Evolutionary conservation across 148 eudicot species (phyloP).

Genomic region (Nepenthes gracilis): DNA sequence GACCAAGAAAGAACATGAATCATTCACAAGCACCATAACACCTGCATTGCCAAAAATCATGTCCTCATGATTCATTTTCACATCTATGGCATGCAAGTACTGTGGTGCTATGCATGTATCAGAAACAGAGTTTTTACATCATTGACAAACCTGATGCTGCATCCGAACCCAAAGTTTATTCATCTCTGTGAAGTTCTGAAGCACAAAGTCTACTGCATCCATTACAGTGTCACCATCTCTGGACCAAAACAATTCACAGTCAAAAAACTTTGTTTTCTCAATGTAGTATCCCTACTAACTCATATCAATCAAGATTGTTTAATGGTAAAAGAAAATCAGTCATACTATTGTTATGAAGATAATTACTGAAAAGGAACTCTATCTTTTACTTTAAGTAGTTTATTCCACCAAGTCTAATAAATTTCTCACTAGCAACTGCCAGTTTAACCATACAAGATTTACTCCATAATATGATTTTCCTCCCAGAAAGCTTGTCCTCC

Average conservation of each 20-base stretch:
- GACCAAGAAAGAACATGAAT: constrained; percentile 84
- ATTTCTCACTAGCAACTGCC: too few species aligned
- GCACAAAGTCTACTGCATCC: constrained; percentile 99
- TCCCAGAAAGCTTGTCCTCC: too few species aligned
- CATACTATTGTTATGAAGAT: too few species aligned
- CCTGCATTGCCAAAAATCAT: constrained; percentile 98
- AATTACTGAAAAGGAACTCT: too few species aligned
- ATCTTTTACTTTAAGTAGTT: too few species aligned
- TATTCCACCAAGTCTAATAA: too few species aligned
- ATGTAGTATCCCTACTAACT: not conserved
- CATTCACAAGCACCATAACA: constrained; percentile 82
- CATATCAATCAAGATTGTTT: too few species aligned
- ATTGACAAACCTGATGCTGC: constrained; percentile 79
- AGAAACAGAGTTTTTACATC: constrained; percentile 8
- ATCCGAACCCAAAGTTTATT: constrained; percentile 98
- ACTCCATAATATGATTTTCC: too few species aligned
- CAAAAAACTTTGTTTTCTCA: not conserved
- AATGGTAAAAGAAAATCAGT: too few species aligned
- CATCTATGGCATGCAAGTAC: constrained; percentile 74
- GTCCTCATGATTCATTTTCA: constrained; percentile 60
- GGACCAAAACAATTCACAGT: constrained; percentile 13
- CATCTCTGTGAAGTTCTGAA: constrained; percentile 96
- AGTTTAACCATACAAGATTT: too few species aligned
- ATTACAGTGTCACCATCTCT: constrained; percentile 77
- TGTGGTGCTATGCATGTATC: constrained; percentile 48